A percentile compares a stretch with the other conserved stretches of the same genome.
phyloP scores from a whole-genome alignment of 352 stramenopile species.

The Phytopythium helicoides region DNA sequence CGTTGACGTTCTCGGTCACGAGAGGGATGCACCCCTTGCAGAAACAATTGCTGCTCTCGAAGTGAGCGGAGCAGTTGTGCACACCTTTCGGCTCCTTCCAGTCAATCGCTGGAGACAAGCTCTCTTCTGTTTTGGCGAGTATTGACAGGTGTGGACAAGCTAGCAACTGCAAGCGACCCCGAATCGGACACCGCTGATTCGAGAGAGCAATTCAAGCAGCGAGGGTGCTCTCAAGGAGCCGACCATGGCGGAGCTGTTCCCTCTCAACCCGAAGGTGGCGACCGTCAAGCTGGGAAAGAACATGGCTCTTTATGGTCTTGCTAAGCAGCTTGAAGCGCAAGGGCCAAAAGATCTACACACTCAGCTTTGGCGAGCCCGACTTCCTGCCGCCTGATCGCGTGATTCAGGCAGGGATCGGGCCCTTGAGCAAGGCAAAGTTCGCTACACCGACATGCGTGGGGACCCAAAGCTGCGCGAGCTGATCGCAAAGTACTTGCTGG shows the following conservation, averaged over 20 bases:
- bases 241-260: slow-evolving; percentile 35
- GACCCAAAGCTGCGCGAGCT: slow-evolving; percentile 82
- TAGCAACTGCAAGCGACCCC: too few relatives aligned
- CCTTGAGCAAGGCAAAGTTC: slow-evolving; percentile 77
- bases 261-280: slow-evolving; percentile 78
- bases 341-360: slow-evolving; percentile 87
- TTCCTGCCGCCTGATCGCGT: slow-evolving; percentile 89
- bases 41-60: too few relatives aligned
- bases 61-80: too few relatives aligned
- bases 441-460: slow-evolving; percentile 94
- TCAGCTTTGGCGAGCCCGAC: slow-evolving; percentile 96
- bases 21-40: too few relatives aligned
- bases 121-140: too few relatives aligned
- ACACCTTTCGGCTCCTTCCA: too few relatives aligned
- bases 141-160: too few relatives aligned
- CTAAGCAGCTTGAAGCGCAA: slow-evolving; percentile 94
- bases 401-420: slow-evolving; percentile 85
- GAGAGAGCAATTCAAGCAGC: too few relatives aligned
- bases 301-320: slow-evolving; percentile 91
- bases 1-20: too few relatives aligned
- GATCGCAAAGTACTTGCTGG: slow-evolving; percentile 87
- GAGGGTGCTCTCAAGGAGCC: too few relatives aligned
- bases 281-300: slow-evolving; percentile 88
- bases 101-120: too few relatives aligned
- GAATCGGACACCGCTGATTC: too few relatives aligned